These are phyloP conservation scores for Alternaria solani DNA, from an alignment of 2,329 filamentous ascomycete species.

Conservation along the genomic window DNA sequence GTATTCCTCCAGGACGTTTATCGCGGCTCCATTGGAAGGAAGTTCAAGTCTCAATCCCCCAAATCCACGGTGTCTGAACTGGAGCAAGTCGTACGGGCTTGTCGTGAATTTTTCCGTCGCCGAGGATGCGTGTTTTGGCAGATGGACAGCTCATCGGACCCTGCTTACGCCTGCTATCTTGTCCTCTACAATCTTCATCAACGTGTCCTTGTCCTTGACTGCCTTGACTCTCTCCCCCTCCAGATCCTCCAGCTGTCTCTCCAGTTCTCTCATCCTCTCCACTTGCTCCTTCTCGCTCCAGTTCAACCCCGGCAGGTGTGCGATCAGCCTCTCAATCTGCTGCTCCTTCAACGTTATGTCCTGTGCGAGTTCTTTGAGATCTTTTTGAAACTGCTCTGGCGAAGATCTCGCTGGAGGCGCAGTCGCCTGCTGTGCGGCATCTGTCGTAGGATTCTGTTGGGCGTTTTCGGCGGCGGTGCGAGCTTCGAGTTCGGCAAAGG, in stretches of 20 bases:
- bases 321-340: slow-evolving; percentile 81
- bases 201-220: slow-evolving; percentile 52
- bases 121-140: neutral
- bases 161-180: slow-evolving; percentile 51
- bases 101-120: neutral
- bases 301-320: slow-evolving; percentile 76
- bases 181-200: slow-evolving; percentile 57
- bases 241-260: slow-evolving; percentile 53
- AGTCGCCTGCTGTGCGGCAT: slow-evolving; percentile 22
- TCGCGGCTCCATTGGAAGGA: too few relatives aligned
- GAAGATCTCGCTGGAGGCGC: slow-evolving; percentile 22
- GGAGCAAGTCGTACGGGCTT: too few relatives aligned
- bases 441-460: slow-evolving; percentile 17
- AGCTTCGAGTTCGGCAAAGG: slow-evolving; percentile 43
- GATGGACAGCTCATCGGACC: slow-evolving; percentile 18
- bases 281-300: slow-evolving; percentile 81
- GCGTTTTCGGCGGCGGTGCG: slow-evolving; percentile 32
- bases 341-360: slow-evolving; percentile 83
- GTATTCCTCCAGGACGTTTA: too few relatives aligned
- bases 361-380: slow-evolving; percentile 75
- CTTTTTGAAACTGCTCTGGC: slow-evolving; percentile 65
- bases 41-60: too few relatives aligned
- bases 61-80: too few relatives aligned
- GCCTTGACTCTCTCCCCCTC: slow-evolving; percentile 53
- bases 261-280: slow-evolving; percentile 60